Evolutionary conservation across 2,329 filamentous ascomycete genomes (phyloP).

Genomic region (Talaromyces sp.): DNA sequence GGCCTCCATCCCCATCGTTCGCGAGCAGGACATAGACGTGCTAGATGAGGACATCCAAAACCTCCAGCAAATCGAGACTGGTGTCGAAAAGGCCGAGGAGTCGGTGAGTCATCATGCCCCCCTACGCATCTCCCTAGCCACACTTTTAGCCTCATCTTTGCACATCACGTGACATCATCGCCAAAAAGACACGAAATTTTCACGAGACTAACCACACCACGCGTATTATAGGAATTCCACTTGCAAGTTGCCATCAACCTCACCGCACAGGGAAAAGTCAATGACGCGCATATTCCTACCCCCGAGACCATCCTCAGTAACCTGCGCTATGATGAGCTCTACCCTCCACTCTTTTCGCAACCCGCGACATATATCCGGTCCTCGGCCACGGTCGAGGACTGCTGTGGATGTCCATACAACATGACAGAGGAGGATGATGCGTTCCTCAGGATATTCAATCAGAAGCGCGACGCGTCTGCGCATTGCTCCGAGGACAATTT

Average conservation of each 20-base stretch:
- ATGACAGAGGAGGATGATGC: conserved; percentile 89
- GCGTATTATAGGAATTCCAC: conserved; percentile 77
- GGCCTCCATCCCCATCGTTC: conserved; percentile 81
- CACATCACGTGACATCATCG: conserved; percentile 43
- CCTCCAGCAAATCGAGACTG: conserved; percentile 84
- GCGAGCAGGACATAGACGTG: conserved; percentile 87
- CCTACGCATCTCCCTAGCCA: conserved; percentile 29
- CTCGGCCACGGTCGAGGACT: conserved; percentile 97
- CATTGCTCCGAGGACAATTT: conserved; percentile 88
- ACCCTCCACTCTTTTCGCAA: conserved; percentile 76
- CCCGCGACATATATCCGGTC: conserved; percentile 95
- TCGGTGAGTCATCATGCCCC: conserved; percentile 68
- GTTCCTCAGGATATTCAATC: conserved; percentile 82
- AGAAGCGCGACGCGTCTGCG: conserved; percentile 65
- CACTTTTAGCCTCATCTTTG: conserved; percentile 38
- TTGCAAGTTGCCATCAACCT: conserved; percentile 80
- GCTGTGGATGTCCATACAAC: conserved; percentile 86
- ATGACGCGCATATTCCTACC: conserved; percentile 68
- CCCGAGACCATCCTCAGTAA: conserved; percentile 64
- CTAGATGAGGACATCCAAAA: conserved; percentile 84
- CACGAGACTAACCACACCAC: conserved; percentile 25
- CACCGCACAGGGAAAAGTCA: conserved; percentile 61
- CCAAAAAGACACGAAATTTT: conserved; percentile 38
- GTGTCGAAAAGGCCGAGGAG: conserved; percentile 96
- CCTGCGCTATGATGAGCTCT: conserved; percentile 86